These are phyloP conservation scores for Amanita muscaria DNA, from an alignment of 768 basidiomycete species.

Conservation along the genomic window DNA sequence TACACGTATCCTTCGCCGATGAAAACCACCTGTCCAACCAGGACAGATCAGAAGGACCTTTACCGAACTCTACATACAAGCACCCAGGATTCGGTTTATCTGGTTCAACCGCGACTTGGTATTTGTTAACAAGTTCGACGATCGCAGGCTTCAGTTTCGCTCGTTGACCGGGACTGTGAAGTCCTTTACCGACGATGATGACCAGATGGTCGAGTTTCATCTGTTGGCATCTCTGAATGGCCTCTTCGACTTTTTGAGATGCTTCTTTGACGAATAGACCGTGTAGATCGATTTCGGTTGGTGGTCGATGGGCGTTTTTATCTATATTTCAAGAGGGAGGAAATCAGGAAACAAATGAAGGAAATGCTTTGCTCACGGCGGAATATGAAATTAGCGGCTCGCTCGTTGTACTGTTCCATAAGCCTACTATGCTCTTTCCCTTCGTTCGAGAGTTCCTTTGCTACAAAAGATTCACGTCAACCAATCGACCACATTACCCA, in stretches of 20 bases:
- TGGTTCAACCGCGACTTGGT: not conserved
- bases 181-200: constrained; percentile 73
- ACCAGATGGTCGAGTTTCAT: constrained; percentile 57
- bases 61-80: too few relatives aligned
- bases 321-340: not conserved
- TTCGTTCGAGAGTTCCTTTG: constrained; percentile 73
- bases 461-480: constrained; percentile 21
- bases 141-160: constrained; percentile 93
- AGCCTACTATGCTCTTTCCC: constrained; percentile 72
- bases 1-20: too few relatives aligned
- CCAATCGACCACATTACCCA: too few relatives aligned
- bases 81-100: too few relatives aligned
- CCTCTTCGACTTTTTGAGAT: constrained; percentile 59
- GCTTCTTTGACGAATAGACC: constrained; percentile 94
- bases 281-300: constrained; percentile 81
- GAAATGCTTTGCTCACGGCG: constrained; percentile 35
- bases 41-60: too few relatives aligned
- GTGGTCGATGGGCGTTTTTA: constrained; percentile 36
- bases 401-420: constrained; percentile 71
- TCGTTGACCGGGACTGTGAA: not conserved
- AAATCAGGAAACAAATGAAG: too few relatives aligned
- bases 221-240: constrained; percentile 57
- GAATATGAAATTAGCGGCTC: constrained; percentile 89
- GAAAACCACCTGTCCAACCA: too few relatives aligned
- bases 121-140: constrained; percentile 80